Evolutionary conservation across 2,329 filamentous ascomycete species (phyloP), one percentile per base, ranked within the genome.

Genomic region (Aureobasidium sp.): DNA sequence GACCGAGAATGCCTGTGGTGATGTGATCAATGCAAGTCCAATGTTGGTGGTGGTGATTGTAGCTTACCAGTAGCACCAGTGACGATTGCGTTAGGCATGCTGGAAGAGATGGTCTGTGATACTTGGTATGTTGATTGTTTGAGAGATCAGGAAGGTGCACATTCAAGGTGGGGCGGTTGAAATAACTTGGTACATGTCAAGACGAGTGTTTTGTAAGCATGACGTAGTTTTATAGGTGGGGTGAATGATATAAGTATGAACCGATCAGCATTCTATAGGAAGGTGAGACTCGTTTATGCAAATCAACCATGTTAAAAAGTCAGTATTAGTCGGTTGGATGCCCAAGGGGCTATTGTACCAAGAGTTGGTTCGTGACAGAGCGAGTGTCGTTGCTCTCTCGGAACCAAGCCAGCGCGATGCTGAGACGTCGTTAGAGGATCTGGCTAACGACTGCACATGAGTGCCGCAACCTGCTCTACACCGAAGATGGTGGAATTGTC

Each of bases 1-100:
- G 71, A 39, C 77, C 76, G 10, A 73, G 70, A 42, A 78, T 77
- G 62, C 75, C 74, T 76, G 53, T n/a, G 8, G 39, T 17, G 2
- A 32, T 32, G 29, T 5, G 29, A 5, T 32, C 29, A 32, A 5
- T 32, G 5, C 8, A 8, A 5, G 29, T 32, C 29, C 29, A 13
- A 37, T 42, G 8, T 27, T 10, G 13, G 4, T 5, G 10, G 17
- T 15, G 32, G n/a, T 29, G 20, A 17, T 20, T 2, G 36, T 20
- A 42, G 60, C 64, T 34, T 56, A 68, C 69, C 69, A 27, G 71
- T 72, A 17, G 71, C 71, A 27, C 70, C 70, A 12, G 69, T 69
- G 41, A 72, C 70, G 42, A 73, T 70, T 47, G 70, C 71, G 53
- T 68, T 67, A 59, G 71, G 66, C 70, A 73, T 72, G 52, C n/a